Percentiles rank a stretch among this genome's conserved stretches.
phyloP scores from a whole-genome alignment of 257 asterid species.

The Nicotiana attenuata region DNA sequence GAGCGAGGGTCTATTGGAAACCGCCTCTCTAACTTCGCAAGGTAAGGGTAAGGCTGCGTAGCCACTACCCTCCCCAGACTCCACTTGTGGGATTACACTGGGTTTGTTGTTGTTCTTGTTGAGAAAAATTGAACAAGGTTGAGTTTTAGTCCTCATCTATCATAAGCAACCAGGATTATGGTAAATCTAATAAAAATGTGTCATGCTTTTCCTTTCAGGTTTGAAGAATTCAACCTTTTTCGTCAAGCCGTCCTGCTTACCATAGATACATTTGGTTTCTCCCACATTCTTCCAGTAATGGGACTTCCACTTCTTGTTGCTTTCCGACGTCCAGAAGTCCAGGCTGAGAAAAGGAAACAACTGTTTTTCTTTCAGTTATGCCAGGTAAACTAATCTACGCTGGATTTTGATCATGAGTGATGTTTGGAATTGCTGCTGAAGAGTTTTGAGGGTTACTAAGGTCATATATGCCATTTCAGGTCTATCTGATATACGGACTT shows the following conservation, averaged over 20 bases:
- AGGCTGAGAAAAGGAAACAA: constrained; percentile 29
- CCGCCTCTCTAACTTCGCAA: no score
- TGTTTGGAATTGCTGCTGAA: neutral
- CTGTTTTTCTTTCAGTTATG: constrained; percentile 43
- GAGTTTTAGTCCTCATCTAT: neutral
- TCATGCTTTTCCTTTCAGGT: constrained; percentile 37
- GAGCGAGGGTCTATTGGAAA: no score
- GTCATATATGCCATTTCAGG: constrained; percentile 38
- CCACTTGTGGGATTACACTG: no score
- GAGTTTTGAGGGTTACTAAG: neutral
- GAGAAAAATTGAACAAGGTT: no score
- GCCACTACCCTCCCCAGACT: no score
- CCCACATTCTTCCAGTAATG: constrained; percentile 75
- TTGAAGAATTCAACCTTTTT: constrained; percentile 82
- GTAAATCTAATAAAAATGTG: neutral
- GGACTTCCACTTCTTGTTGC: constrained; percentile 79
- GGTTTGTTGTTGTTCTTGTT: no score
- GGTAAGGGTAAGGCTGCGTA: no score
- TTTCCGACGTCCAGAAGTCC: constrained; percentile 21
- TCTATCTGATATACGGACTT: constrained; percentile 73
- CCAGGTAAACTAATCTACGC: constrained; percentile 36
- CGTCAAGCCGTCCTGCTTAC: constrained; percentile 86
- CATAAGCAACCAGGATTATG: neutral
- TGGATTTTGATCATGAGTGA: neutral
- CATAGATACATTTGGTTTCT: constrained; percentile 84